Percentiles rank a stretch among this genome's conserved stretches.
These are phyloP conservation scores for Trichoderma lentiforme DNA, from an alignment of 2,329 filamentous ascomycete genomes.

Conservation along the genomic window DNA sequence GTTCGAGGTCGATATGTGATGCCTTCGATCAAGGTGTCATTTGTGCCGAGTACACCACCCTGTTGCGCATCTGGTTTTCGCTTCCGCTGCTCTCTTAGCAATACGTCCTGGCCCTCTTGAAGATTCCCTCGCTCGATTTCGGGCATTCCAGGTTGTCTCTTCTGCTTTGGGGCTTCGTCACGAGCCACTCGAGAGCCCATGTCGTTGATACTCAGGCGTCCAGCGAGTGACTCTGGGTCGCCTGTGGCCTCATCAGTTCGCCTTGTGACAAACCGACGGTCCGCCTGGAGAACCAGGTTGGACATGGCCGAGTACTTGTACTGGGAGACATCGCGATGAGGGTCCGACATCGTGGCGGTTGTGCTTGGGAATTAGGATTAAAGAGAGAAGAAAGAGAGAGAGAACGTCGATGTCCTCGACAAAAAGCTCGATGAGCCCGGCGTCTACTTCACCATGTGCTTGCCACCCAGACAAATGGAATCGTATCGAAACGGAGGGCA, in stretches of 20 bases:
- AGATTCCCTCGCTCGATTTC: slow-evolving; percentile 72
- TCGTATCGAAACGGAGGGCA: slow-evolving; percentile 18
- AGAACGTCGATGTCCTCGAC: slow-evolving; percentile 38
- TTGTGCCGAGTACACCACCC: slow-evolving; percentile 76
- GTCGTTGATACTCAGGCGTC: slow-evolving; percentile 86
- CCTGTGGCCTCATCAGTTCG: slow-evolving; percentile 93
- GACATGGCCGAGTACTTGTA: slow-evolving; percentile 99
- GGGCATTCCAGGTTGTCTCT: slow-evolving; percentile 66
- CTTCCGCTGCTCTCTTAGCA: slow-evolving; percentile 82
- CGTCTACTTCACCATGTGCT: slow-evolving; percentile 36
- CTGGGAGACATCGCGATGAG: slow-evolving; percentile 81
- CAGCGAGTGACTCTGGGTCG: slow-evolving; percentile 94
- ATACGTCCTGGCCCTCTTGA: slow-evolving; percentile 77
- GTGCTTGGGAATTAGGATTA: background rate
- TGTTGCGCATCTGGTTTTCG: slow-evolving; percentile 70
- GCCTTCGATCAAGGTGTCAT: slow-evolving; percentile 84
- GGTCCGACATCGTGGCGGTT: slow-evolving; percentile 63
- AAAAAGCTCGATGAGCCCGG: slow-evolving; percentile 34
- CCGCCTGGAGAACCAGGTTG: slow-evolving; percentile 99
- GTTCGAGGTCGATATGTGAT: slow-evolving; percentile 90
- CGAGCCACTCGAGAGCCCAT: slow-evolving; percentile 86
- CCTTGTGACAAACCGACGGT: slow-evolving; percentile 90
- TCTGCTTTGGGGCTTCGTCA: slow-evolving; percentile 76
- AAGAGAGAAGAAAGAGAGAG: slow-evolving; percentile 28
- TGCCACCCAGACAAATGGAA: slow-evolving; percentile 22